Conservation (phyloP, 108 stramenopile genomes). For the Asterionellopsis glacialis region DNA sequence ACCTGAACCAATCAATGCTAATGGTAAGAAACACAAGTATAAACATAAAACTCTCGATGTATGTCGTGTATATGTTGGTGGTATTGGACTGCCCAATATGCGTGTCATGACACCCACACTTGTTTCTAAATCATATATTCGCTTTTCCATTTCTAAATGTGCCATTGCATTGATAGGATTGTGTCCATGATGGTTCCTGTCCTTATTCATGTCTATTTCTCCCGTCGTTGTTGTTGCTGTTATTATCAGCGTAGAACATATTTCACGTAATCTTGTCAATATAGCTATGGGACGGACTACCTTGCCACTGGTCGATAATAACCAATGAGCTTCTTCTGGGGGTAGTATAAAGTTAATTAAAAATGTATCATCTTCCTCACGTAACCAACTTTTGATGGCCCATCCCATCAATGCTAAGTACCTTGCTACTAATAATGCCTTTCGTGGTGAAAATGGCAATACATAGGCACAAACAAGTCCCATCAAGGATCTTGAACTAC, state of each 20-base stretch:
- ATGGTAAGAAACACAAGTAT: constrained; percentile 32
- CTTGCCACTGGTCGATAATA: constrained; percentile 3
- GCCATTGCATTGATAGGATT: background rate
- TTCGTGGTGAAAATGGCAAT: constrained; percentile 3
- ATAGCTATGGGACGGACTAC: constrained; percentile 16
- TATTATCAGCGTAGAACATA: background rate
- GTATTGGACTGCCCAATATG: constrained; percentile 35
- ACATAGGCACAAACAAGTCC: constrained; percentile 25
- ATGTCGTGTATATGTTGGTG: constrained; percentile 44
- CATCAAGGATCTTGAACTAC: constrained; percentile 8
- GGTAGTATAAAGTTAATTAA: constrained; percentile 17
- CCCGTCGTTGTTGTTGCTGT: background rate
- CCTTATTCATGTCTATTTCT: background rate
- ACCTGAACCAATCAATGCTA: constrained; percentile 19
- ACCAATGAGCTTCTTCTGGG: constrained; percentile 21
- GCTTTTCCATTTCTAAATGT: constrained; percentile 14
- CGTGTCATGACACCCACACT: constrained; percentile 25
- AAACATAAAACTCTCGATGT: constrained; percentile 34
- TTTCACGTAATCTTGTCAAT: constrained; percentile 12
- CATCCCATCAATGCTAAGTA: constrained; percentile 30
- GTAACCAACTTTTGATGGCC: constrained; percentile 24
- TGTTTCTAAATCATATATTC: constrained; percentile 23
- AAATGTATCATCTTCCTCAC: constrained; percentile 21
- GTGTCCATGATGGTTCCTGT: background rate
- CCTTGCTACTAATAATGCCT: constrained; percentile 22